phyloP scores from a whole-genome alignment of 2,329 filamentous ascomycete species.

The Talaromyces rugulosus region DNA sequence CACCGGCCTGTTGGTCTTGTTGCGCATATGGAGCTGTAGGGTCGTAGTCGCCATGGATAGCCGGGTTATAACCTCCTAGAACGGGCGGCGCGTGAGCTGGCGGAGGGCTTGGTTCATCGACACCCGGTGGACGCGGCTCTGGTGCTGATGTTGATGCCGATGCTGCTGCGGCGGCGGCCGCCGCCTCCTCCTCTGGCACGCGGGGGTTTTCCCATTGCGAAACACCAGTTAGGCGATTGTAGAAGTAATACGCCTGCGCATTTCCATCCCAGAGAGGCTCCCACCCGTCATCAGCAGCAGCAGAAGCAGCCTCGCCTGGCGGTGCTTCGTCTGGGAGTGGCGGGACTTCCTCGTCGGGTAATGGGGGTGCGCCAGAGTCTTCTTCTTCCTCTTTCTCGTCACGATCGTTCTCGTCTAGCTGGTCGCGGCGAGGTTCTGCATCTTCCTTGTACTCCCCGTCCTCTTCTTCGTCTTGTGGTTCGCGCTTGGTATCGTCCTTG shows the following conservation, averaged over 20 bases:
- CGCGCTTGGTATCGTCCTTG: neutral
- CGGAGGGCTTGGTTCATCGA: neutral
- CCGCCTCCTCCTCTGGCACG: conserved; percentile 48
- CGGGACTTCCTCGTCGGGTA: conserved; percentile 41
- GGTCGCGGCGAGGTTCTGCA: neutral
- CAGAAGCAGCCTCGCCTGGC: conserved; percentile 23
- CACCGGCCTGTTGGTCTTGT: conserved; percentile 31
- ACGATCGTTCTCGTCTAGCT: neutral
- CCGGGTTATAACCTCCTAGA: conserved; percentile 81
- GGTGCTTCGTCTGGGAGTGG: conserved; percentile 52
- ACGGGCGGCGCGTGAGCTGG: conserved; percentile 39
- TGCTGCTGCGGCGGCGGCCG: neutral
- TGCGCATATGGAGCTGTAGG: conserved; percentile 92
- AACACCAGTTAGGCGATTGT: conserved; percentile 71
- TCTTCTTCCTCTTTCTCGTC: conserved; percentile 14
- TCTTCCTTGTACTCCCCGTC: neutral
- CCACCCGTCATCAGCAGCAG: conserved; percentile 65
- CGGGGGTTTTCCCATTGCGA: conserved; percentile 87
- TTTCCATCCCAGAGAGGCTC: conserved; percentile 70
- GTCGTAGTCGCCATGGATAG: conserved; percentile 94
- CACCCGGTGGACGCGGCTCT: neutral
- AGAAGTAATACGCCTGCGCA: conserved; percentile 72
- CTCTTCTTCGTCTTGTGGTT: neutral
- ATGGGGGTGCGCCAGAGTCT: conserved; percentile 30
- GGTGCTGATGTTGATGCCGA: conserved; percentile 16